Conservation (phyloP, 2,329 filamentous ascomycete species). For the Aspergillus tubingensis region DNA sequence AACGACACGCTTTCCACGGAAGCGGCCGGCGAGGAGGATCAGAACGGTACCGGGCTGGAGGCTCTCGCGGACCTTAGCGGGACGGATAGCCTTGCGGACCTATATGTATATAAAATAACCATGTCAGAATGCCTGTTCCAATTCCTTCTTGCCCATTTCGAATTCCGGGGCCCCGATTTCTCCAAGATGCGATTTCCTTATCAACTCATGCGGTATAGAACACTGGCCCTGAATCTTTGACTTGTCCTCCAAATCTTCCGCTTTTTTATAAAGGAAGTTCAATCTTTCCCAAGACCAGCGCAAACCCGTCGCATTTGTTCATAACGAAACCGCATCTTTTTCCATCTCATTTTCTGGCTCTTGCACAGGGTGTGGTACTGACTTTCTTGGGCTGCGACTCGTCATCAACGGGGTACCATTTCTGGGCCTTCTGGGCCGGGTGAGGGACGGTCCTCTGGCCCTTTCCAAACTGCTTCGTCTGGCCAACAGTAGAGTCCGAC, state of each 20-base stretch:
- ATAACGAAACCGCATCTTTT: slow-evolving; percentile 28
- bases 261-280: slow-evolving; percentile 10
- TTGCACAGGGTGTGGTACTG: slow-evolving; percentile 54
- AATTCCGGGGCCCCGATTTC: background rate
- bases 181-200: slow-evolving; percentile 27
- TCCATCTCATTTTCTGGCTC: slow-evolving; percentile 16
- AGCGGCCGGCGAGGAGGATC: slow-evolving; percentile 98
- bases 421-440: slow-evolving; percentile 85
- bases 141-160: background rate
- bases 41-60: slow-evolving; percentile 94
- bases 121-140: slow-evolving; percentile 26
- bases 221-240: slow-evolving; percentile 21
- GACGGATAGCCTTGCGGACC: slow-evolving; percentile 91
- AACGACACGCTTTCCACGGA: slow-evolving; percentile 99
- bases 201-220: slow-evolving; percentile 21
- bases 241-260: background rate
- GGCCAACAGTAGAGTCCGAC: slow-evolving; percentile 54
- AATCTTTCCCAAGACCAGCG: slow-evolving; percentile 24
- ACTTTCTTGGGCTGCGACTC: slow-evolving; percentile 90
- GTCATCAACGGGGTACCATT: slow-evolving; percentile 98
- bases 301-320: slow-evolving; percentile 34
- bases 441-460: slow-evolving; percentile 79
- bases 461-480: slow-evolving; percentile 97
- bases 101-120: slow-evolving; percentile 47
- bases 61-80: slow-evolving; percentile 82